Evolutionary conservation across 306 rosid species (phyloP).

Genomic region (Canavalia gladiata): DNA sequence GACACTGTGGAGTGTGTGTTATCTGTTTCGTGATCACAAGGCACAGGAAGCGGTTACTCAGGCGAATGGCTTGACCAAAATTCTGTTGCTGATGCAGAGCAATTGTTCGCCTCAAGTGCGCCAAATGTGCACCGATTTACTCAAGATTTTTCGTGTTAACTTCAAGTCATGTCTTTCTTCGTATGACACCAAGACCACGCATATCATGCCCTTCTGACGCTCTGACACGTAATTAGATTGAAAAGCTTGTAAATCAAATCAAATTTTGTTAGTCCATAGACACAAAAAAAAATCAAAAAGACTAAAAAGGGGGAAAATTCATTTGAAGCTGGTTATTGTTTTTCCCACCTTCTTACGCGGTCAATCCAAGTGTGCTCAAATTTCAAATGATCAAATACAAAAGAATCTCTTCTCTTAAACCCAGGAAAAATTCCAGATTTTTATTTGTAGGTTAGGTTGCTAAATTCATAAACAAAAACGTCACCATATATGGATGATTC

Average conservation of each 20-base stretch:
- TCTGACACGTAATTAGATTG: neutral
- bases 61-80: constrained; percentile 78
- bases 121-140: constrained; percentile 83
- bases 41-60: constrained; percentile 70
- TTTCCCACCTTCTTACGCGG: neutral
- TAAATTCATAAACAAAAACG: neutral
- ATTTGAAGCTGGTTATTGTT: neutral
- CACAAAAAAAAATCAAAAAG: neutral
- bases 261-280: constrained; percentile 67
- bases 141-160: constrained; percentile 72
- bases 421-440: too few relatives aligned
- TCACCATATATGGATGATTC: neutral
- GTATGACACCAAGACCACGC: constrained; percentile 84
- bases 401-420: neutral
- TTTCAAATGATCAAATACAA: neutral
- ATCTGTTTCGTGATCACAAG: constrained; percentile 61
- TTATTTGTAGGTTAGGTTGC: neutral
- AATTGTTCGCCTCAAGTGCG: constrained; percentile 76
- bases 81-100: constrained; percentile 80
- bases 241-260: constrained; percentile 60
- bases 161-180: constrained; percentile 65
- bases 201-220: constrained; percentile 80
- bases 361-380: neutral
- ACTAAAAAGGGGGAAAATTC: constrained; percentile 39
- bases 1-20: constrained; percentile 87